These are phyloP conservation scores for Aspergillus bombycis DNA, from an alignment of 2,329 filamentous ascomycete species.

Conservation along the genomic window DNA sequence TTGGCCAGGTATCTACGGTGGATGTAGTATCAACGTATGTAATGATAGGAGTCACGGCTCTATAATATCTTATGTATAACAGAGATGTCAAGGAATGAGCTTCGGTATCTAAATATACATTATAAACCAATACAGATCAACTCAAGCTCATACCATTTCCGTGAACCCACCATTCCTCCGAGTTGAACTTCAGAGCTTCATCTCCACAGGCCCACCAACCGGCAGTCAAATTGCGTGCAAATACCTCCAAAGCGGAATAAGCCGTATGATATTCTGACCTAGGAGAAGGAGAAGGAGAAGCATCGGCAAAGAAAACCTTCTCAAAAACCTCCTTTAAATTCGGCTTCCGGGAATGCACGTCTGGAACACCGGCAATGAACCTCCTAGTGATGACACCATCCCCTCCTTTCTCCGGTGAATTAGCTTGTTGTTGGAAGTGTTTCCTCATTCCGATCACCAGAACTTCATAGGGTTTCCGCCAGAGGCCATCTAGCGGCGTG, in stretches of 20 bases:
- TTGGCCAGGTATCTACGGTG: background rate
- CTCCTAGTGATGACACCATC: slow-evolving; percentile 42
- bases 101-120: background rate
- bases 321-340: slow-evolving; percentile 61
- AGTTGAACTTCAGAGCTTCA: slow-evolving; percentile 65
- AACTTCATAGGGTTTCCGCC: slow-evolving; percentile 66
- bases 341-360: slow-evolving; percentile 68
- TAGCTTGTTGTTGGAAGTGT: slow-evolving; percentile 24
- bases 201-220: slow-evolving; percentile 67
- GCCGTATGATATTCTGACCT: background rate
- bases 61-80: background rate
- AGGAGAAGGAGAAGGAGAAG: background rate
- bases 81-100: background rate
- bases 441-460: slow-evolving; percentile 50
- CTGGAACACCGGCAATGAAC: slow-evolving; percentile 62
- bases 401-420: slow-evolving; percentile 15
- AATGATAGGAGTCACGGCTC: background rate
- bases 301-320: slow-evolving; percentile 42
- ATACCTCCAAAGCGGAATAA: slow-evolving; percentile 62
- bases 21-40: background rate
- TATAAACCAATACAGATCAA: background rate
- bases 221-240: slow-evolving; percentile 61
- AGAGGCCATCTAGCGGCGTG: slow-evolving; percentile 53
- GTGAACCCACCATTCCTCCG: slow-evolving; percentile 53
- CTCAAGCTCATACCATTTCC: background rate